Percentiles rank a stretch among this genome's conserved stretches.
phyloP scores from a whole-genome alignment of 2,329 filamentous ascomycete species.

The Triangularia setosa region DNA sequence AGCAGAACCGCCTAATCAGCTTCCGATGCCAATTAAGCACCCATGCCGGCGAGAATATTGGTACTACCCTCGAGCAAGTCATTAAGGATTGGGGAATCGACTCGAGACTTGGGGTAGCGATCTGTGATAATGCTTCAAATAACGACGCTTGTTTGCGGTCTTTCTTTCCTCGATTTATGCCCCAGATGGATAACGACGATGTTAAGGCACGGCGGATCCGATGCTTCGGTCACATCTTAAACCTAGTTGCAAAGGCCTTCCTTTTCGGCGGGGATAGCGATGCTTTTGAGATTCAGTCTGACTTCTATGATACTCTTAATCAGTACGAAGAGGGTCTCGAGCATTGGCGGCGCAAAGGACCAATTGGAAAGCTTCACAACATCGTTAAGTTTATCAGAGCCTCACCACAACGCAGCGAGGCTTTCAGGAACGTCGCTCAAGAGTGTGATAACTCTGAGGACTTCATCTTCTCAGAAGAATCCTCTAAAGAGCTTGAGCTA shows the following conservation, averaged over 20 bases:
- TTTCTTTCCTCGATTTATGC: neutral
- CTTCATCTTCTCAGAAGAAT: neutral
- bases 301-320: neutral
- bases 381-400: neutral
- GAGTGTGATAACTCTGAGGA: neutral
- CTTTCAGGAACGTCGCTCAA: neutral
- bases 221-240: neutral
- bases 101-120: neutral
- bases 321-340: neutral
- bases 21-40: neutral
- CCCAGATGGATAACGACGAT: neutral
- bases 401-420: neutral
- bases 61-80: neutral
- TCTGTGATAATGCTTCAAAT: neutral
- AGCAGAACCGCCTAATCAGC: neutral
- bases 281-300: neutral
- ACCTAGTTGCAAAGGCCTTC: neutral
- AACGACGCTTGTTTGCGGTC: neutral
- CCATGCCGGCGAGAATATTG: neutral
- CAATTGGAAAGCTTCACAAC: neutral
- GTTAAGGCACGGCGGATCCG: neutral
- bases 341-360: neutral
- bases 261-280: neutral
- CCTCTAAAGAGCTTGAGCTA: neutral
- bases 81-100: neutral